Conservation (phyloP, 192 early-diverging fungal genomes). For the Dissophora globulifera region DNA sequence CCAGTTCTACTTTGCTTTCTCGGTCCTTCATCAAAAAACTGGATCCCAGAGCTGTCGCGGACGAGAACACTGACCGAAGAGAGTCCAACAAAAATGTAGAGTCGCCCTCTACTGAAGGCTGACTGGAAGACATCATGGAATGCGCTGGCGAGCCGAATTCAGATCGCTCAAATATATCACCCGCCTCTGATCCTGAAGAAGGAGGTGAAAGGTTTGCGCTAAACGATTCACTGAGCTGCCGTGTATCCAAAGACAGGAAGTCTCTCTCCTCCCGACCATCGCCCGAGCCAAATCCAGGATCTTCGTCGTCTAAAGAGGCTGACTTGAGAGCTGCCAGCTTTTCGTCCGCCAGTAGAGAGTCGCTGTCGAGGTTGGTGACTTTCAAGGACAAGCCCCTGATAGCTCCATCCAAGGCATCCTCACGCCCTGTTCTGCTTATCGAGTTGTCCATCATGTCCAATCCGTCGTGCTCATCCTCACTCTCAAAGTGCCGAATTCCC, state of each 20-base stretch:
- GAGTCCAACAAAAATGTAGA: slow-evolving; percentile 44
- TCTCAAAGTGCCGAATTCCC: background rate
- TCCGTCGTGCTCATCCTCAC: background rate
- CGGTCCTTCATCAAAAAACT: slow-evolving; percentile 42
- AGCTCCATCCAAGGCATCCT: background rate
- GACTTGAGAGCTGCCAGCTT: slow-evolving; percentile 5
- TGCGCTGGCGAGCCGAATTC: slow-evolving; percentile 9
- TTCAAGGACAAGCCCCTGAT: background rate
- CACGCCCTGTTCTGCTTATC: background rate
- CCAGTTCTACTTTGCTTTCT: background rate
- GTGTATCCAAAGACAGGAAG: background rate
- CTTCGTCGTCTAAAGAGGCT: background rate
- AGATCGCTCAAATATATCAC: background rate
- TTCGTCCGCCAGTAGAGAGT: background rate
- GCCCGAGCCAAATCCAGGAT: background rate
- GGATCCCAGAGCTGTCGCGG: slow-evolving; percentile 23
- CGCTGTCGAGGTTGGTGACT: background rate
- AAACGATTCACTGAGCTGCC: background rate
- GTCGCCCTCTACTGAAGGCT: slow-evolving; percentile 21
- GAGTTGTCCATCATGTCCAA: background rate
- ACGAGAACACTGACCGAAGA: slow-evolving; percentile 37
- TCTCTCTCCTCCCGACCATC: background rate
- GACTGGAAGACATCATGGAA: slow-evolving; percentile 11
- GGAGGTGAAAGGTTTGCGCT: background rate
- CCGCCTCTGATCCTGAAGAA: slow-evolving; percentile 3